A percentile compares a stretch with the other conserved stretches of the same genome.
Conservation (phyloP, 2,329 filamentous ascomycete species). For the Neopestalotiopsis sp. region DNA sequence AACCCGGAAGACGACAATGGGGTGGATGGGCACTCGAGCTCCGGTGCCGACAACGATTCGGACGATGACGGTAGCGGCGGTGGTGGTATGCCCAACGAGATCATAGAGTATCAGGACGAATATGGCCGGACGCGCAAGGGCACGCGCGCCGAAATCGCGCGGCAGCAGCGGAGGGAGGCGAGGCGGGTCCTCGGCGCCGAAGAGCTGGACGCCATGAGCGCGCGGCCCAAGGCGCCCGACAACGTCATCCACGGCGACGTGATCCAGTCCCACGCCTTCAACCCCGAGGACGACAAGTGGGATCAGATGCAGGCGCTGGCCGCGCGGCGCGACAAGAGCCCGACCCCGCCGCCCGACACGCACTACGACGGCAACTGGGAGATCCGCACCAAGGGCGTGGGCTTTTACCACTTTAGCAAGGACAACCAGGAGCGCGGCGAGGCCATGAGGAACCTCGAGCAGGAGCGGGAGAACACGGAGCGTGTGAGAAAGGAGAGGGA, state of each 20-base stretch:
- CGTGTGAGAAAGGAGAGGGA: conserved; percentile 59
- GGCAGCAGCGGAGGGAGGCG: conserved; percentile 60
- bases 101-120: conserved; percentile 90
- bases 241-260: conserved; percentile 85
- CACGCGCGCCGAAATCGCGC: conserved; percentile 70
- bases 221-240: conserved; percentile 66
- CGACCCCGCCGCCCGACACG: conserved; percentile 77
- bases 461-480: conserved; percentile 73
- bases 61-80: conserved; percentile 45
- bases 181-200: conserved; percentile 60
- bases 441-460: conserved; percentile 78
- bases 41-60: conserved; percentile 70
- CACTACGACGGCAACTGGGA: conserved; percentile 90
- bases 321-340: conserved; percentile 75
- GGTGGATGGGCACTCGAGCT: conserved; percentile 32
- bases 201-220: conserved; percentile 72
- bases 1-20: conserved; percentile 56
- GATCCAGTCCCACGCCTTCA: conserved; percentile 84
- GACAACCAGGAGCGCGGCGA: conserved; percentile 66
- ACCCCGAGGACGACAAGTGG: conserved; percentile 64
- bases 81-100: conserved; percentile 57
- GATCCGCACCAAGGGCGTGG: conserved; percentile 85
- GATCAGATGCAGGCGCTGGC: conserved; percentile 81
- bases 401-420: conserved; percentile 87
- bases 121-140: conserved; percentile 83